Base-by-base conservation (phyloP, 768 basidiomycete species). In the Mycena floridula region DNA sequence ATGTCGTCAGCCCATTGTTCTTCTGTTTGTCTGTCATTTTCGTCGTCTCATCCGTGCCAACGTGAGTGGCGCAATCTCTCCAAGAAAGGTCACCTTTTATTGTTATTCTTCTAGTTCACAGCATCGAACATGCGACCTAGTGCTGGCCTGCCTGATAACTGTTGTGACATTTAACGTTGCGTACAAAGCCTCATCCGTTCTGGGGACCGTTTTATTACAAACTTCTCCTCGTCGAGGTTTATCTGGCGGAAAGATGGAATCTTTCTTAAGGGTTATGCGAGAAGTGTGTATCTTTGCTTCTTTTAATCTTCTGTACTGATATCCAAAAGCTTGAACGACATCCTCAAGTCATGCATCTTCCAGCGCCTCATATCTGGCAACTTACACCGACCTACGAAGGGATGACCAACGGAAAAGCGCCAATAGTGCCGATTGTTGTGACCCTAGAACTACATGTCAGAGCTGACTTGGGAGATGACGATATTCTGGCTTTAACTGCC, bases 311-410 rank as follows among this genome's bases (percentile, higher is more conserved):
- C 37, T 30, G 24, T 27, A 16, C 20, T 16, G 7, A 20, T 42
- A 27, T 9, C 50, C 15, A 16, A 24, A 11, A 90, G 86, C 75
- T 94, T 49, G 89, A 93, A 57, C 73, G 83, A 3, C 90, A 95
- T 50, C 87, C 89, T 0, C 76, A 86, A 48, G 85, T 96, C 21
- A 58, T 87, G 0, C 87, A 90, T 56, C 74, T 95, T 9, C 83
- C 86, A 1, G 81, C 87, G 9, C 90, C 89, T 1, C 89, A 91
- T 50, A 81, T 94, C 44, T 94, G 89, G 89, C 89, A 93, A 55
- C 77, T 94, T 35, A 74, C 79, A 1, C 79, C 82, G 0, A 55
- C 65, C 16, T 54, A 62, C 5, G 54, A 60, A 6, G 50, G 61
- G 3, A 43, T 57, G 1, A 25, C 12, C 26, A 43, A 9, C 25